phyloP scores from a whole-genome alignment of 768 basidiomycete genomes.

The Ramaria rubella region DNA sequence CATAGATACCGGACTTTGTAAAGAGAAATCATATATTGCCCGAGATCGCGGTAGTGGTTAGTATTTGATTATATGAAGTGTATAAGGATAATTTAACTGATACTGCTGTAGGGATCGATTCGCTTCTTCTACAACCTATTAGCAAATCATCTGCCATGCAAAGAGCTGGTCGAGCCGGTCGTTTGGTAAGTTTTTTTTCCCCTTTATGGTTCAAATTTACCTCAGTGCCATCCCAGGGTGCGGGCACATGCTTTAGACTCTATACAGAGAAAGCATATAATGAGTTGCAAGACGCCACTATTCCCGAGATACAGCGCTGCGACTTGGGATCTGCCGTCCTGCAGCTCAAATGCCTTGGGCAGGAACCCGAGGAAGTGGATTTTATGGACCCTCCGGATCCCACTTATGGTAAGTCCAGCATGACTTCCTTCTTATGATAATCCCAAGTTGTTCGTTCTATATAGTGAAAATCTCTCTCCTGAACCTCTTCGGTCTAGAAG shows the following conservation, averaged over 20 bases:
- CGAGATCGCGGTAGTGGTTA: constrained; percentile 62
- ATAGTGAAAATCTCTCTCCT: constrained; percentile 58
- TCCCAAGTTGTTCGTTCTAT: not conserved
- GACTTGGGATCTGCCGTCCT: constrained; percentile 79
- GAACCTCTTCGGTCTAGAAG: constrained; percentile 73
- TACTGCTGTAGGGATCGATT: constrained; percentile 81
- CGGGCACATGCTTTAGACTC: constrained; percentile 84
- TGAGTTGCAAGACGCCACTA: constrained; percentile 53
- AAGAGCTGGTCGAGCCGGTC: constrained; percentile 93
- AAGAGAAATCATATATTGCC: constrained; percentile 85
- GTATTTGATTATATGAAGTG: not conserved
- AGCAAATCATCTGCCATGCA: constrained; percentile 90
- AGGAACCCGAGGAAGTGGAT: constrained; percentile 73
- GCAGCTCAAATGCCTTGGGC: constrained; percentile 78
- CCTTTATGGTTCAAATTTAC: not conserved
- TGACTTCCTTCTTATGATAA: too few species aligned
- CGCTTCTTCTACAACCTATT: constrained; percentile 73
- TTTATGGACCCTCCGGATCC: constrained; percentile 84
- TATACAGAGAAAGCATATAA: constrained; percentile 82
- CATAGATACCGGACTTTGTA: constrained; percentile 92
- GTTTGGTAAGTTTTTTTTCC: constrained; percentile 51
- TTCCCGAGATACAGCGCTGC: constrained; percentile 89
- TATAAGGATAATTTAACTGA: not conserved
- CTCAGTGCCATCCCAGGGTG: constrained; percentile 40
- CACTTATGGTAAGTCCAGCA: constrained; percentile 68